Percentiles rank a stretch among this genome's conserved stretches.
Conservation (phyloP, 768 basidiomycete species). For the Amanita rubescens region DNA sequence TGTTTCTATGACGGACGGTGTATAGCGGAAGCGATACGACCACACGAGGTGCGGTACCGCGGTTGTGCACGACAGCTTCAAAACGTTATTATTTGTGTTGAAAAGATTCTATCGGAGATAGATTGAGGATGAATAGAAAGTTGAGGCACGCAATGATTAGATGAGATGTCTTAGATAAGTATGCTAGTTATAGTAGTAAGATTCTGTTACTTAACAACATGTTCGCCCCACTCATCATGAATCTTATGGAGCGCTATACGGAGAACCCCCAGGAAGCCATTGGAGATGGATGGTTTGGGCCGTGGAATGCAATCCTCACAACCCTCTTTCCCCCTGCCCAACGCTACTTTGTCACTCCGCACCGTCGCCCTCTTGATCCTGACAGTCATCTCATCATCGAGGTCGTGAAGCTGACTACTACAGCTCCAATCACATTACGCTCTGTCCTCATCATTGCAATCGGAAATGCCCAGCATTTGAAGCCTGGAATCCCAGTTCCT, state of each 20-base stretch:
- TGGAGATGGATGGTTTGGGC: conserved; percentile 9
- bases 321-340: conserved; percentile 10
- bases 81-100: no score
- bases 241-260: background rate
- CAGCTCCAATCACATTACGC: conserved; percentile 12
- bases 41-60: no score
- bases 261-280: background rate
- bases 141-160: no score
- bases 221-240: background rate
- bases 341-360: conserved; percentile 9
- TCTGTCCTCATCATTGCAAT: conserved; percentile 15
- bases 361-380: background rate
- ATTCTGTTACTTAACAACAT: background rate
- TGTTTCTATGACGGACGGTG: no score
- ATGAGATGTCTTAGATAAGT: no score
- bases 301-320: conserved; percentile 12
- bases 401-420: conserved; percentile 13
- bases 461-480: conserved; percentile 15
- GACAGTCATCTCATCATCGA: conserved; percentile 11
- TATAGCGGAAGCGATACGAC: no score
- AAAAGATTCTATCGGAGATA: no score
- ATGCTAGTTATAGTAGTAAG: no score
- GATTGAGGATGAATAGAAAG: no score
- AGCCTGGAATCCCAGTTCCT: conserved; percentile 8
- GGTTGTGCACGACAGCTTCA: no score